Conservation (phyloP, 2,329 filamentous ascomycete species). For the Penicillium sp. region DNA sequence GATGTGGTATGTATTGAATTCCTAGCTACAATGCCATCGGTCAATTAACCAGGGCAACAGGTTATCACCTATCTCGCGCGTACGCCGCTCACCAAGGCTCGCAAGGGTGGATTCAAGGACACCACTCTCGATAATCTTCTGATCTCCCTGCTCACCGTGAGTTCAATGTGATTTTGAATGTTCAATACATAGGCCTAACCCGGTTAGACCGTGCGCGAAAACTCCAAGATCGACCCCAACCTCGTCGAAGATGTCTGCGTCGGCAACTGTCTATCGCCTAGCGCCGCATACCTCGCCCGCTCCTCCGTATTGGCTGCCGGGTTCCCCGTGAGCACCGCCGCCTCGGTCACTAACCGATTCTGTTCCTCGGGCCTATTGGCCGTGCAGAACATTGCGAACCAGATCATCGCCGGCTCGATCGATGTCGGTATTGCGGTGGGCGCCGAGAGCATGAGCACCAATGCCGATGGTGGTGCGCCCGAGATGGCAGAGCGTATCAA, state of each 20-base stretch:
- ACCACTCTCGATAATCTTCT: constrained; percentile 36
- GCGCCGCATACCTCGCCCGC: constrained; percentile 83
- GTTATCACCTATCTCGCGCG: constrained; percentile 41
- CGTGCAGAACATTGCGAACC: constrained; percentile 85
- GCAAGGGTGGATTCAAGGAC: constrained; percentile 41
- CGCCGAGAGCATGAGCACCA: constrained; percentile 86
- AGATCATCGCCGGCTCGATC: constrained; percentile 83
- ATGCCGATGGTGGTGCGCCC: constrained; percentile 74
- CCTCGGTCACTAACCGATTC: constrained; percentile 81
- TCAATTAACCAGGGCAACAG: constrained; percentile 17
- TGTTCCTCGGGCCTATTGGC: constrained; percentile 87
- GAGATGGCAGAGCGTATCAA: constrained; percentile 81
- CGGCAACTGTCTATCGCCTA: constrained; percentile 80
- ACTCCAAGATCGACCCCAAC: constrained; percentile 77
- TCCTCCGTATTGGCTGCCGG: constrained; percentile 81
- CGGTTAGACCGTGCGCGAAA: constrained; percentile 62
- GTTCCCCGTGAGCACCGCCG: constrained; percentile 72
- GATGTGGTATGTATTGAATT: constrained; percentile 34
- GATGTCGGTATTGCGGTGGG: constrained; percentile 85
- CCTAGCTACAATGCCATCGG: not conserved
- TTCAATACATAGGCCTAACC: not conserved
- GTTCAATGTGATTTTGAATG: not conserved
- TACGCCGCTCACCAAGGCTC: constrained; percentile 40
- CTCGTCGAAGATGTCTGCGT: constrained; percentile 88
- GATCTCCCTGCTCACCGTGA: constrained; percentile 37